Evolutionary conservation across 305 asterid genomes (phyloP).

Genomic region (Andrographis paniculata): DNA sequence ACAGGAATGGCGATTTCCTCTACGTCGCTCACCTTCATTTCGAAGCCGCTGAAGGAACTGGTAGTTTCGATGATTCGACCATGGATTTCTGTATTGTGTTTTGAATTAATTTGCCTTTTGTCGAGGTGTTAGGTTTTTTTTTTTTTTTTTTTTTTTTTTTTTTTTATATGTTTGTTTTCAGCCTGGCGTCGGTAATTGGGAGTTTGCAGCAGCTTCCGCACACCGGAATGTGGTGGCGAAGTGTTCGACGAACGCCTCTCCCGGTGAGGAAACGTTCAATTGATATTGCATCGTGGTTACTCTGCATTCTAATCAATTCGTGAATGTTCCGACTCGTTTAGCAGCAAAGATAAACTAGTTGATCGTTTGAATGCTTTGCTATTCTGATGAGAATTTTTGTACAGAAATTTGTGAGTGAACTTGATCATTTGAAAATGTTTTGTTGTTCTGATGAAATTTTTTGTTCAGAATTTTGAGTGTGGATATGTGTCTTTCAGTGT

Average conservation of each 20-base stretch:
- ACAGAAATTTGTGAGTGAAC: too few species aligned
- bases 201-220: neutral
- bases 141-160: too few species aligned
- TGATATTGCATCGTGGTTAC: neutral
- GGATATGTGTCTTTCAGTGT: too few species aligned
- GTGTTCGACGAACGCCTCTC: slow-evolving; percentile 21
- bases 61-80: slow-evolving; percentile 12
- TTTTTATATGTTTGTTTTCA: neutral
- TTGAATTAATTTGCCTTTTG: neutral
- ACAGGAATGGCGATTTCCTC: slow-evolving; percentile 34
- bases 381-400: slow-evolving; percentile 7
- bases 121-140: neutral
- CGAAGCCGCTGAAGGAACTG: slow-evolving; percentile 23
- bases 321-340: too few species aligned
- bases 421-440: too few species aligned
- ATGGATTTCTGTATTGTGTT: neutral
- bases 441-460: too few species aligned
- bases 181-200: neutral
- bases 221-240: slow-evolving; percentile 8
- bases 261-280: slow-evolving; percentile 20
- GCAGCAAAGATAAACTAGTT: neutral
- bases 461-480: too few species aligned
- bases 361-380: neutral
- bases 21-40: slow-evolving; percentile 27
- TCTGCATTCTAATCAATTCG: neutral